Base-by-base conservation (phyloP, 2,329 filamentous ascomycete genomes). In the Clarireedia homoeocarpa region DNA sequence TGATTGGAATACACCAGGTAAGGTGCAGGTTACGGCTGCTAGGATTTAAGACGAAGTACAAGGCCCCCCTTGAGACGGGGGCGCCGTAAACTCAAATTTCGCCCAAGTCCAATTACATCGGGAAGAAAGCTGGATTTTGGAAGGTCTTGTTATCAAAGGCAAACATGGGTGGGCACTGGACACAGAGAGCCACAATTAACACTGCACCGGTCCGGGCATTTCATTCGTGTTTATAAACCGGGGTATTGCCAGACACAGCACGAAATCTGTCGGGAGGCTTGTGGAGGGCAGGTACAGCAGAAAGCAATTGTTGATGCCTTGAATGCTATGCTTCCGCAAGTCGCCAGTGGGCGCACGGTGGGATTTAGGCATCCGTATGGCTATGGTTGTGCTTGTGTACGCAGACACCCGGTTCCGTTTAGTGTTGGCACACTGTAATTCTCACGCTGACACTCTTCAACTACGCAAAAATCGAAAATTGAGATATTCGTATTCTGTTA, bases 221-320 rank as follows among this genome's bases (percentile, higher is more conserved):
- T 42, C 6, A 49, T 54, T 54, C 9, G 23, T 54, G 24, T 30
- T 49, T 4, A 6, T n/a, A 2, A 17, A 34, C 45, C 15, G 30
- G 45, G 45, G 17, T 20, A 27, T 15, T 10, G 23, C 34, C 17
- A 40, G 27, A 34, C 34, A 26, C 9, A 50, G 5, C 24, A 34
- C 20, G n/a, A 14, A 17, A 34, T 23, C 15, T 14, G 4, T 44
- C 39, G n/a, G 34, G 48, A 34, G 26, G 30, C 40, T 36, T 24
- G 24, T 12, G 24, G 39, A 38, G 14, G 47, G 46, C 34, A 51
- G 26, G 53, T n/a, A 54, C 52, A 15, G 12, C 44, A 40, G 20
- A 20, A 23, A 26, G 38, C 34, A 26, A 55, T 42, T 42, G 46
- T 38, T 55, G 53, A 55, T 55, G 53, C 53, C 46, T 55, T 55